Evolutionary conservation across 345 rosid genomes (phyloP).

Genomic region (Bruguiera parviflora): DNA sequence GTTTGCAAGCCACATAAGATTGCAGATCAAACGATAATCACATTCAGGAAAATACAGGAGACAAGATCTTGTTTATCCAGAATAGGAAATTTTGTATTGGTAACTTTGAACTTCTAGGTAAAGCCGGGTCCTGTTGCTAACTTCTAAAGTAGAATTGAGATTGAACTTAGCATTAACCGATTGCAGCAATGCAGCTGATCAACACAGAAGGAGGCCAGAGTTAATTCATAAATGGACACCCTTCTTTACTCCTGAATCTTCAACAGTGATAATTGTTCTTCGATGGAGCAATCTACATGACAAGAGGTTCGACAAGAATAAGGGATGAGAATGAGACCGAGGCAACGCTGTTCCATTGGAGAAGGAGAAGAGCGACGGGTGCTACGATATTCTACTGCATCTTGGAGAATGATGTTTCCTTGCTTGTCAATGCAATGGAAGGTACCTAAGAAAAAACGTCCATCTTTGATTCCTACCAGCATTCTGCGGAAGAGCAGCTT

Average conservation of each 20-base stretch:
- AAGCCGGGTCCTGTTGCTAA: too few species aligned
- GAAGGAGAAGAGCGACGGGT: conserved; percentile 71
- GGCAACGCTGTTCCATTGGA: conserved; percentile 80
- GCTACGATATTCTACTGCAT: conserved; percentile 79
- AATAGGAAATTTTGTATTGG: too few species aligned
- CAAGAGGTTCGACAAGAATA: conserved; percentile 60
- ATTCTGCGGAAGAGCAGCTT: conserved; percentile 64
- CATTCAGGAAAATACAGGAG: too few species aligned
- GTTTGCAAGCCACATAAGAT: too few species aligned
- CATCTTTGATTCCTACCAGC: conserved; percentile 83
- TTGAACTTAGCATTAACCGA: too few species aligned
- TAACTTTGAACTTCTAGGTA: too few species aligned
- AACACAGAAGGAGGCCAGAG: not conserved
- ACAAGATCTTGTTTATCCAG: too few species aligned
- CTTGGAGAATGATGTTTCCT: conserved; percentile 87
- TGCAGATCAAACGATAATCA: too few species aligned
- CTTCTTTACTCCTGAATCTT: conserved; percentile 26
- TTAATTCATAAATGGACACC: not conserved
- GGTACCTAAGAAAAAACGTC: conserved; percentile 82
- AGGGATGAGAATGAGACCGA: conserved; percentile 80
- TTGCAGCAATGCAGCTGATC: too few species aligned
- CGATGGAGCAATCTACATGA: conserved; percentile 51
- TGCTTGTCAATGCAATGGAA: conserved; percentile 92
- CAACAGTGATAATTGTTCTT: conserved; percentile 32
- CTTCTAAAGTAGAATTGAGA: too few species aligned